These are phyloP conservation scores for Gossypium arboreum DNA, from an alignment of 345 rosid genomes.

Conservation along the genomic window DNA sequence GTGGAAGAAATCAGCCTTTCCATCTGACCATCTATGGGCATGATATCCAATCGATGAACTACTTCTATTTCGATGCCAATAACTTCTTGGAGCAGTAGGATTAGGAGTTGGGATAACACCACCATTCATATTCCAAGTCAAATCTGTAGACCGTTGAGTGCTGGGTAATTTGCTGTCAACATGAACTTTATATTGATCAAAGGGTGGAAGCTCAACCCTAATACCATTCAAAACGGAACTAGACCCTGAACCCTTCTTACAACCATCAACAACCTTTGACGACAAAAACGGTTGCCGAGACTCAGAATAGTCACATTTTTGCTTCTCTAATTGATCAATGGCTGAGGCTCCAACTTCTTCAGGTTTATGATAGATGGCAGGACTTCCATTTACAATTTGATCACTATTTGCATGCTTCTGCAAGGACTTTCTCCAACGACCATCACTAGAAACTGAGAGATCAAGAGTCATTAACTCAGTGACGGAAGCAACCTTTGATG, in stretches of 20 bases:
- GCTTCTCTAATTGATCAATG: constrained; percentile 28
- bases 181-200: constrained; percentile 35
- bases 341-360: constrained; percentile 28
- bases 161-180: constrained; percentile 26
- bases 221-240: constrained; percentile 34
- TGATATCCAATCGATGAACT: constrained; percentile 44
- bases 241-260: constrained; percentile 32
- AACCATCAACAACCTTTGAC: constrained; percentile 27
- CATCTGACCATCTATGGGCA: constrained; percentile 70
- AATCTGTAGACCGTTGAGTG: constrained; percentile 42
- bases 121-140: constrained; percentile 56
- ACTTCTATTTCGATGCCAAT: constrained; percentile 67
- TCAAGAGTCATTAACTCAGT: constrained; percentile 1
- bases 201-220: constrained; percentile 56
- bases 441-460: constrained; percentile 7
- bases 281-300: constrained; percentile 19
- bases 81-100: constrained; percentile 85
- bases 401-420: neutral
- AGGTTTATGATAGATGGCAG: constrained; percentile 26
- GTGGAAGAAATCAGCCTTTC: constrained; percentile 49
- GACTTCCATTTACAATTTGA: constrained; percentile 5
- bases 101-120: constrained; percentile 62
- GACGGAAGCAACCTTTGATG: constrained; percentile 6
- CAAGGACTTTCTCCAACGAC: neutral
- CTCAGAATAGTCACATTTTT: constrained; percentile 27